Conservation (phyloP, 2,329 filamentous ascomycete genomes). For the Diplodia mutila region DNA sequence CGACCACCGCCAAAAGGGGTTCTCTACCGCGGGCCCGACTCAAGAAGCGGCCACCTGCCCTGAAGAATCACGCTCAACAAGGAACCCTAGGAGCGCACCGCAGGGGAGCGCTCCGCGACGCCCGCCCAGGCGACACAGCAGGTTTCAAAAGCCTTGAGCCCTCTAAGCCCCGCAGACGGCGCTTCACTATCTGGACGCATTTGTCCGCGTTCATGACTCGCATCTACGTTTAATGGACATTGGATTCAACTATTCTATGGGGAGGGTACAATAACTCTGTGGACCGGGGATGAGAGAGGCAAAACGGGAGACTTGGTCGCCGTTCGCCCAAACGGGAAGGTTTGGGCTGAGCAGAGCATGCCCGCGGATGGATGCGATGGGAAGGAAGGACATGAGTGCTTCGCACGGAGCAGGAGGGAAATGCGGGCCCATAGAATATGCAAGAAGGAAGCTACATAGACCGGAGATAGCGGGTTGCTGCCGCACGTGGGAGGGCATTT, state of each 20-base stretch:
- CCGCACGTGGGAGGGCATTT: background rate
- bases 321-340: background rate
- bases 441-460: background rate
- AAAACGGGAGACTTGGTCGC: background rate
- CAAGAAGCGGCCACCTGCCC: background rate
- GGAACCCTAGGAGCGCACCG: background rate
- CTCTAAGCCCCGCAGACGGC: too few species aligned
- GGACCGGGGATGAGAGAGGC: too few species aligned
- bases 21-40: background rate
- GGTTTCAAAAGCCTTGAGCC: too few species aligned
- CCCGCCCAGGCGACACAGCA: background rate
- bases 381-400: background rate
- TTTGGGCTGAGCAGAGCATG: background rate
- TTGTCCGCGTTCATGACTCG: too few species aligned
- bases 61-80: background rate
- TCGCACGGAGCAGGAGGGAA: background rate
- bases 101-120: background rate
- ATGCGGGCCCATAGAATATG: too few species aligned
- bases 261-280: too few species aligned
- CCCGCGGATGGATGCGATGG: background rate
- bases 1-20: background rate
- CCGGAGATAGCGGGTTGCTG: background rate
- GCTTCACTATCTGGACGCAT: too few species aligned
- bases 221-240: too few species aligned
- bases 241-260: too few species aligned